Evolutionary conservation across 805 yeast species (phyloP).

Genomic region (Candida sonorensis): DNA sequence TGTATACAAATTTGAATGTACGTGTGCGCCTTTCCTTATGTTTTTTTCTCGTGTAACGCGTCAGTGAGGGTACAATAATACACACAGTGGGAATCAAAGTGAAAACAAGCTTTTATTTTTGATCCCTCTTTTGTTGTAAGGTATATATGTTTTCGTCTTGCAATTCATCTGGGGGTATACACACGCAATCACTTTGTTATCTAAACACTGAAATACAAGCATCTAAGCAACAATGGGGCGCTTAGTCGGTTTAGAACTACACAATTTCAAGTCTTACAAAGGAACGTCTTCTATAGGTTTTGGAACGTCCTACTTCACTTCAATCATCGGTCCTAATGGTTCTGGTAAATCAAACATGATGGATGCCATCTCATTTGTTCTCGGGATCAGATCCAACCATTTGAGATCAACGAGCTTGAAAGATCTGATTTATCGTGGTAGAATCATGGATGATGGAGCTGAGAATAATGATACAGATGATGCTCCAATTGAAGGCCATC

Average conservation of each 20-base stretch:
- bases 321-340: slow-evolving; percentile 98
- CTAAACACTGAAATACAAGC: no score
- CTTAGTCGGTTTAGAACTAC: slow-evolving; percentile 66
- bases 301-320: slow-evolving; percentile 77
- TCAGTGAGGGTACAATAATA: no score
- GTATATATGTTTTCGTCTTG: no score
- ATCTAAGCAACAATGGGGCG: slow-evolving; percentile 59
- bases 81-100: no score
- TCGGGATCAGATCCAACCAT: slow-evolving; percentile 73
- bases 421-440: slow-evolving; percentile 79
- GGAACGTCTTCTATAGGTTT: slow-evolving; percentile 75
- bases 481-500: slow-evolving; percentile 32
- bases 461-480: slow-evolving; percentile 17
- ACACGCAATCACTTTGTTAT: no score
- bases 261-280: slow-evolving; percentile 86
- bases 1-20: no score
- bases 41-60: no score
- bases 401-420: slow-evolving; percentile 66
- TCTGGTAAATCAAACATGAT: slow-evolving; percentile 97
- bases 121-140: no score
- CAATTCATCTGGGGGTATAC: no score
- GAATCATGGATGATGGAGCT: slow-evolving; percentile 28
- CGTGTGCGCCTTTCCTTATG: no score
- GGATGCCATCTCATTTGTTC: slow-evolving; percentile 88
- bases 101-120: no score